Base-by-base conservation (phyloP, 2,329 filamentous ascomycete species). In the Cercospora nicotianae region DNA sequence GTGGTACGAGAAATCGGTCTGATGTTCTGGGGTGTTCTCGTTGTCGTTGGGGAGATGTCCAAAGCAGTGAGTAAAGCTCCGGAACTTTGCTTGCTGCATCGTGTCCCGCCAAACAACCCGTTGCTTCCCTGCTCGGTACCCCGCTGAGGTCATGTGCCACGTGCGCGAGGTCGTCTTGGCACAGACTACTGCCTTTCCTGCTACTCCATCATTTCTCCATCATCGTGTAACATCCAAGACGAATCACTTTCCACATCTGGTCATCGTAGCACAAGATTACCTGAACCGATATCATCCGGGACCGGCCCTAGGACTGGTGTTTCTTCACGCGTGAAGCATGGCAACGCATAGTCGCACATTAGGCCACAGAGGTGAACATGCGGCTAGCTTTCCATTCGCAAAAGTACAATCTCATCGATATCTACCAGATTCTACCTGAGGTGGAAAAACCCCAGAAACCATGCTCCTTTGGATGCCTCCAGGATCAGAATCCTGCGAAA, bases 81-180 rank as follows among this genome's bases (percentile, higher is more conserved):
- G 53, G 23, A n/a, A 30, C 23, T 57, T 57, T 30, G 53, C 53
- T 31, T 28, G 53, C 53, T 57, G 53, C 53, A 57, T 30, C 53
- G 12, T 59, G 55, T 59, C 55, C 55, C 55, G 31, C 55, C 55
- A 59, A 59, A 59, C 55, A 59, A 18, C 16, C 16, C 31, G 55
- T 30, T 1, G 7, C 55, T 36, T 53, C 48, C 18, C 20, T 28
- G 48, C 48, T 53, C 48, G 18, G 18, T 36, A 18, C 55, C 55
- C 55, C 55, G 31, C 55, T 36, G 31, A 31, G 8, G 55, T 58
- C 55, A 58, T 58, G 55, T 58, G 55, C 45, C 45, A 51, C 45
- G 45, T 51, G 45, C 45, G 13, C 20, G 45, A 26, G 45, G 9
- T 10, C 3, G 20, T 28, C 48, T 53, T 53, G 48, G 48, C 48